Base-by-base conservation (phyloP, 441 rosid species). In the Metrosideros polymorpha region DNA sequence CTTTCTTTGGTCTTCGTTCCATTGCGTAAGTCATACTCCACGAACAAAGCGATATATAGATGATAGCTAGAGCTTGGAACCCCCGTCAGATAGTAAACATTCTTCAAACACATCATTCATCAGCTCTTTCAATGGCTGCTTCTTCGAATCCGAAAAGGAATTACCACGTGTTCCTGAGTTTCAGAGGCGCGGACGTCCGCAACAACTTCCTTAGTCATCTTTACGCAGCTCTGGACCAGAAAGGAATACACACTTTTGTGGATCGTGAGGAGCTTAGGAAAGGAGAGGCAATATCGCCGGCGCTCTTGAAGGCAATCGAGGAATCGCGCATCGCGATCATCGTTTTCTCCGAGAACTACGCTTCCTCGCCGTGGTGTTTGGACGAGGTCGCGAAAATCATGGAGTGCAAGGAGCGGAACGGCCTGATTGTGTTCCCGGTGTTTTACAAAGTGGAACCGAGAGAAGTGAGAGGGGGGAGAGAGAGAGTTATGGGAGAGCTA, bases 321-420 rank as follows among this genome's bases (percentile, higher is more conserved):
- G 10, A 59, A 14, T 59, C 39, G 0, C 5, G 5, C 10, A 0
- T 29, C 2, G 10, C 39, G 1, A 29, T 59, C 71, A 29, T 59
- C 0, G 1, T 59, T 0, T 59, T 59, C 22, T 59, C 39, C 0
- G 2, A 59, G 9, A 0, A 15, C 2, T 59, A 59, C 5, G 19
- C 71, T 1, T 29, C 39, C 71, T 59, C 71, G 0, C 19, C 0
- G 0, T 59, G 71, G 71, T 59, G 71, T 59, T 59, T 59, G 10
- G 35, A 59, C 29, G 71, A 59, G 22, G 0, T 29, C 10, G 2
- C 1, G 19, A 59, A 59, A 59, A 29, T 59, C 71, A 59, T 59
- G 71, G 71, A 59, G 19, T 59, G 71, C 71, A 14, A 29, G 19
- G 22, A 59, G 71, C 5, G 0, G n/a, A n/a, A 13, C 0, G 18